Percentiles rank a stretch among this genome's conserved stretches.
These are phyloP conservation scores for Ceratocystis diversiconidia DNA, from an alignment of 2,329 filamentous ascomycete species.

Conservation along the genomic window DNA sequence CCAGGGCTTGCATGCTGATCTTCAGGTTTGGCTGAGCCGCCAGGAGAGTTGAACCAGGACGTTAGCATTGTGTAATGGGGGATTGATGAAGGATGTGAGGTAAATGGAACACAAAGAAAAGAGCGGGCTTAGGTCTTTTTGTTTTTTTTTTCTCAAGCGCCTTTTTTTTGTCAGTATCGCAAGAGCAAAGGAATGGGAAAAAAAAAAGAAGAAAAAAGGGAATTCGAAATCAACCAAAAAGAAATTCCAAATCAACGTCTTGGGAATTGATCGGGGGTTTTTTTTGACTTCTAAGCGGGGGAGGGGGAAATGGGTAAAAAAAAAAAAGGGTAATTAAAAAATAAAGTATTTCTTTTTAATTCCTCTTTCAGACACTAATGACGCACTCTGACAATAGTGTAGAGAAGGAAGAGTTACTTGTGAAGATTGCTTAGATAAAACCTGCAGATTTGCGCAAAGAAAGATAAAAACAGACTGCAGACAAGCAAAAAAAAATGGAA, in stretches of 20 bases:
- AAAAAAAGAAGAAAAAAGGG: conserved; percentile 1
- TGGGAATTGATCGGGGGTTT: not conserved
- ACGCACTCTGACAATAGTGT: conserved; percentile 3
- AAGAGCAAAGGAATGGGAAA: not conserved
- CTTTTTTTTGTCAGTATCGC: not conserved
- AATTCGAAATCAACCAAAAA: not conserved
- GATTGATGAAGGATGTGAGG: not conserved
- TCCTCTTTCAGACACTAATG: conserved; percentile 3
- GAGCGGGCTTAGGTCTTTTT: not conserved
- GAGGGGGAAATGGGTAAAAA: not conserved
- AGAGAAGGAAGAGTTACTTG: not conserved
- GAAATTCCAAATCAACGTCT: not conserved
- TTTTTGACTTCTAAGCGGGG: not conserved
- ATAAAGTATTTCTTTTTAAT: not conserved
- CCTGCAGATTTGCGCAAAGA: not conserved
- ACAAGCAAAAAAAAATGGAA: not conserved
- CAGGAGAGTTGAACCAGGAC: conserved; percentile 24
- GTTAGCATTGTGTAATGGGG: conserved; percentile 27
- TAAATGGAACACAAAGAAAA: not conserved
- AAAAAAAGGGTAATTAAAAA: not conserved
- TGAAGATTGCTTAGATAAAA: not conserved
- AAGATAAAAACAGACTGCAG: too few relatives aligned
- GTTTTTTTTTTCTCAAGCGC: too few relatives aligned
- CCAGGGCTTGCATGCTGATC: conserved; percentile 38
- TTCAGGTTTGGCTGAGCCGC: conserved; percentile 24